phyloP scores from a whole-genome alignment of 306 rosid species.

The Cucumis sativus region DNA sequence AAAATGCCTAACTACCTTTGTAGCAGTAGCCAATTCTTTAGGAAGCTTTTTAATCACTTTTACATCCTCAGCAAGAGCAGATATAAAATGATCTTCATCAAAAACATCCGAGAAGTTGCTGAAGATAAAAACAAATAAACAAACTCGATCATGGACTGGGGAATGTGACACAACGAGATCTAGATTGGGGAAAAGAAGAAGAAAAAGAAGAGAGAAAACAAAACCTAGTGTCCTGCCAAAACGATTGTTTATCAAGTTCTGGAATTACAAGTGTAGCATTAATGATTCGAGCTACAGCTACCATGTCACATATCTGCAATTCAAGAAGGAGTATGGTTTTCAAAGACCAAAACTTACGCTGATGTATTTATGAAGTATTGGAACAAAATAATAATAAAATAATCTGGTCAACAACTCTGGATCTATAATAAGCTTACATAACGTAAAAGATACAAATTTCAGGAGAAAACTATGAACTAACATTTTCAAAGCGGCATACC shows the following conservation, averaged over 20 bases:
- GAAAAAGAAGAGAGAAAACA: background rate
- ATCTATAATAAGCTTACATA: background rate
- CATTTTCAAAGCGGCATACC: background rate
- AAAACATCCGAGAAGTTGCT: slow-evolving; percentile 87
- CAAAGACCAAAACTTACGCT: background rate
- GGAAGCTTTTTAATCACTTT: slow-evolving; percentile 68
- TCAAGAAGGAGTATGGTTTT: slow-evolving; percentile 12
- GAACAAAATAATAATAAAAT: background rate
- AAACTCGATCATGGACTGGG: background rate
- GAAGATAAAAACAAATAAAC: slow-evolving; percentile 21
- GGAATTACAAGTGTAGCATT: slow-evolving; percentile 94
- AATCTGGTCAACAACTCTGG: background rate
- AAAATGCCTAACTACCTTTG: slow-evolving; percentile 54
- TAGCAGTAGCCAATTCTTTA: slow-evolving; percentile 28
- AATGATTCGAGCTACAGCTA: slow-evolving; percentile 83
- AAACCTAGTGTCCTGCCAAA: slow-evolving; percentile 89
- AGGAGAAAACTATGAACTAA: background rate
- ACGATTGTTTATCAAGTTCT: slow-evolving; percentile 80
- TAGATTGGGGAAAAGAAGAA: background rate
- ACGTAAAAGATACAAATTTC: background rate
- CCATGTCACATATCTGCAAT: slow-evolving; percentile 95
- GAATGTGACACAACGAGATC: background rate
- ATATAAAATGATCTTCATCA: slow-evolving; percentile 67
- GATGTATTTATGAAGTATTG: background rate
- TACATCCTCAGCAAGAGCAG: slow-evolving; percentile 65